phyloP scores from a whole-genome alignment of 129 eudicot genomes.

The Helianthus annuus region DNA sequence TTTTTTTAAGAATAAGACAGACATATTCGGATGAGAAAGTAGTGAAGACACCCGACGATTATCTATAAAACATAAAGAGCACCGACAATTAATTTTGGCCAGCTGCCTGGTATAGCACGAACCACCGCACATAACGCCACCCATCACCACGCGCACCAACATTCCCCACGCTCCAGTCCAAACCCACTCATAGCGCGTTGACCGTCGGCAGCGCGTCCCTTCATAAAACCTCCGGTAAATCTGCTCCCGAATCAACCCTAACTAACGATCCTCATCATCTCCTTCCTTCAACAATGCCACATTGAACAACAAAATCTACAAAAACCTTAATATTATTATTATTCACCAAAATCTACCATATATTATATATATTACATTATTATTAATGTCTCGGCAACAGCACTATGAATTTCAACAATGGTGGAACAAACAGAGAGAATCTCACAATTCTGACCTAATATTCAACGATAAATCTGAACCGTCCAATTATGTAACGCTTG shows the following conservation, averaged over 20 bases:
- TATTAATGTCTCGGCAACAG: conserved; percentile 72
- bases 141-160: conserved; percentile 14
- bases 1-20: too few species aligned
- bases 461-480: conserved; percentile 34
- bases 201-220: conserved; percentile 14
- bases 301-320: too few species aligned
- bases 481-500: conserved; percentile 39
- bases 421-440: conserved; percentile 78
- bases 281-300: conserved; percentile 12
- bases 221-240: conserved; percentile 26
- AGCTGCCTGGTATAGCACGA: conserved; percentile 20
- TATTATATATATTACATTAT: too few species aligned
- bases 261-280: conserved; percentile 23
- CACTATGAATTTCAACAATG: conserved; percentile 83
- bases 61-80: neutral
- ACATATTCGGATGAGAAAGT: neutral
- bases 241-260: conserved; percentile 19
- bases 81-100: conserved; percentile 19
- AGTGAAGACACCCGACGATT: neutral
- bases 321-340: too few species aligned
- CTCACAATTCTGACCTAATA: conserved; percentile 13
- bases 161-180: neutral
- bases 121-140: conserved; percentile 14
- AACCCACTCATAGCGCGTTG: neutral
- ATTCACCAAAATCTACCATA: too few species aligned